Evolutionary conservation across 176 grass and related monocot species (phyloP).

Genomic region (Rhynchospora pubera): DNA sequence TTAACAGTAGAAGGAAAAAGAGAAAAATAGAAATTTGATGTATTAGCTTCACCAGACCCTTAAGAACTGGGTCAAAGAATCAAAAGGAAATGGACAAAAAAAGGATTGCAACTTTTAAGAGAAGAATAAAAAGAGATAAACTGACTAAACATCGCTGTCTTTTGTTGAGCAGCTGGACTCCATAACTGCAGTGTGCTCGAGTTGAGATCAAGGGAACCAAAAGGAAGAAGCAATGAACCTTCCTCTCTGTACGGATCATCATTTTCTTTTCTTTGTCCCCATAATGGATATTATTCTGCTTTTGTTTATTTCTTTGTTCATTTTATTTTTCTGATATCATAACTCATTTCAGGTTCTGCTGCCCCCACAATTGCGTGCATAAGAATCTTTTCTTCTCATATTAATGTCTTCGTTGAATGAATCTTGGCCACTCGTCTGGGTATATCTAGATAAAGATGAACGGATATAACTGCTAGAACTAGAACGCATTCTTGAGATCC

Average conservation of each 20-base stretch:
- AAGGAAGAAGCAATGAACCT: slow-evolving; percentile 38
- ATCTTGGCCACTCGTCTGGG: background rate
- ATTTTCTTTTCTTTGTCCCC: slow-evolving; percentile 4
- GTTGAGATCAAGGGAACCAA: slow-evolving; percentile 6
- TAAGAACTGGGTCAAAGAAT: background rate
- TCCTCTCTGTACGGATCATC: slow-evolving; percentile 12
- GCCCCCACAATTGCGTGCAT: background rate
- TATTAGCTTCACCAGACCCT: background rate
- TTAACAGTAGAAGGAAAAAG: background rate
- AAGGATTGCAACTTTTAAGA: slow-evolving; percentile 13
- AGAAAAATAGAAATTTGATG: slow-evolving; percentile 12
- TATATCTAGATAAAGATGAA: background rate
- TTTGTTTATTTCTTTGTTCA: background rate
- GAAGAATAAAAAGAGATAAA: background rate
- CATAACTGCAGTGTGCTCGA: slow-evolving; percentile 17
- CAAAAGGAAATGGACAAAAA: slow-evolving; percentile 18
- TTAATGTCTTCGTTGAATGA: background rate
- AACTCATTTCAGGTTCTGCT: background rate
- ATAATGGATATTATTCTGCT: background rate
- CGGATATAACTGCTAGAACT: background rate
- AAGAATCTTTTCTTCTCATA: background rate
- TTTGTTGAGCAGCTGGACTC: slow-evolving; percentile 35
- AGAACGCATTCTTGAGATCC: too few species aligned
- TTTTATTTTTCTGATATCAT: background rate
- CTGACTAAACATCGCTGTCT: slow-evolving; percentile 20